Evolutionary conservation across 2,329 filamentous ascomycete species (phyloP).

Genomic region (Pseudonectria buxi): DNA sequence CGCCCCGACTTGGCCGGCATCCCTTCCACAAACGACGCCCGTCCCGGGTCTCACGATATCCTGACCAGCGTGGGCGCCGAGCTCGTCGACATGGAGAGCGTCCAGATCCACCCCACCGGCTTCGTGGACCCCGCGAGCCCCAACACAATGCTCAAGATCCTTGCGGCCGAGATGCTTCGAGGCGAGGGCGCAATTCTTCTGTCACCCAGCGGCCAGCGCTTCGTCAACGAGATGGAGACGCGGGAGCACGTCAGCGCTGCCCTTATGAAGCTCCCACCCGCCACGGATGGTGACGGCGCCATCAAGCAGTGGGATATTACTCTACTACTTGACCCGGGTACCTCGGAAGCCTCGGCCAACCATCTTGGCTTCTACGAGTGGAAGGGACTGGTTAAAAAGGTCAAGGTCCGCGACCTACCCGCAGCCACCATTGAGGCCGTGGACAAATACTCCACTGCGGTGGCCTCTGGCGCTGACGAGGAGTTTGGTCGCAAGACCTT

Average conservation of each 20-base stretch:
- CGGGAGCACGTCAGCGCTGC: constrained; percentile 48
- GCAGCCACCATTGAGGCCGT: constrained; percentile 35
- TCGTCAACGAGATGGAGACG: constrained; percentile 58
- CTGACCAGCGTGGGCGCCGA: constrained; percentile 34
- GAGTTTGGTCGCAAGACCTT: constrained; percentile 43
- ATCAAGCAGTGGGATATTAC: constrained; percentile 51
- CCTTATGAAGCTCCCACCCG: constrained; percentile 37
- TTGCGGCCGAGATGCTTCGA: constrained; percentile 56
- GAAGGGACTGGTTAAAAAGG: constrained; percentile 54
- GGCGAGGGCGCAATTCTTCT: constrained; percentile 57
- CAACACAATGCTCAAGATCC: constrained; percentile 47
- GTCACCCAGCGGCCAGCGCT: constrained; percentile 38
- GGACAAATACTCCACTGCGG: constrained; percentile 41
- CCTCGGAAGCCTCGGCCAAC: constrained; percentile 42
- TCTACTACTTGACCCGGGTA: constrained; percentile 53
- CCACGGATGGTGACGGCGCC: constrained; percentile 20
- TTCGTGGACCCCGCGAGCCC: constrained; percentile 50
- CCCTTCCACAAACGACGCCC: constrained; percentile 57
- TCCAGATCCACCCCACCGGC: constrained; percentile 60
- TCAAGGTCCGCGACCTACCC: constrained; percentile 44
- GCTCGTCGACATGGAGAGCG: constrained; percentile 46
- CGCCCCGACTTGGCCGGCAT: constrained; percentile 52
- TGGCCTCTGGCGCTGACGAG: constrained; percentile 33
- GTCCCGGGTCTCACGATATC: constrained; percentile 45
- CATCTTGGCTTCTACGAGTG: constrained; percentile 58